Evolutionary conservation across 352 stramenopile genomes (phyloP), one percentile per base, ranked within the genome.

Genomic region (Plasmopara viticola): DNA sequence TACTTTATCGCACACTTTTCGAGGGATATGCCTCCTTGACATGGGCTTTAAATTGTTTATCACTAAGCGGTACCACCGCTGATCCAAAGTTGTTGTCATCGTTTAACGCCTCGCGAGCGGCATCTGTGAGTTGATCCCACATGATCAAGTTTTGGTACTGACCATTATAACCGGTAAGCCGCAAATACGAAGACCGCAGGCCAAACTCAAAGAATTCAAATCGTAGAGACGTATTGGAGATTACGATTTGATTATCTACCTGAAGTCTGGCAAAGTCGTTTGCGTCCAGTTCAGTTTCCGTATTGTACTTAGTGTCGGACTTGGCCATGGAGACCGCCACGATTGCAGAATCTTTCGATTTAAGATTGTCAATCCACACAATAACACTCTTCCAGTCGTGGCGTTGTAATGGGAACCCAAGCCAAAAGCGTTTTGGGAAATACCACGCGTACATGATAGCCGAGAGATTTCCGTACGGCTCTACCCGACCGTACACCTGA

Each of bases 361-460:
- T 30, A 14, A 33, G 46, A 1, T 49, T 15, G 8, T 53, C 25
- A 13, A 60, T 38, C 53, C 53, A 60, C 28, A 60, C 38, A 15
- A 60, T 39, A 1, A 52, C 45, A 8, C 15, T 53, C 25, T 33
- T 25, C 53, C 53, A 60, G 45, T 49, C 44, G 20, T 60, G 53
- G 31, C 53, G 53, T 33, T 25, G 18, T 6, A 33, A 13, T 0
- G 51, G 33, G 34, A 25, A 51, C 5, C 20, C 20, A 1, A 25
- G 2, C 51, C 42, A 40, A 14, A 51, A 48, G 0, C 38, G 37
- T 45, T 59, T 59, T 9, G 44, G 44, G 7, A 59, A 59, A 37
- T 59, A 53, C 52, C 52, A 59, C 12, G 35, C 13, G 44, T 53
- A 58, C 52, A 58, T 58, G 44, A 58, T 58, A 15, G 44, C 37